These are phyloP conservation scores for Citrus reticulata DNA, from an alignment of 345 rosid genomes.

Conservation along the genomic window DNA sequence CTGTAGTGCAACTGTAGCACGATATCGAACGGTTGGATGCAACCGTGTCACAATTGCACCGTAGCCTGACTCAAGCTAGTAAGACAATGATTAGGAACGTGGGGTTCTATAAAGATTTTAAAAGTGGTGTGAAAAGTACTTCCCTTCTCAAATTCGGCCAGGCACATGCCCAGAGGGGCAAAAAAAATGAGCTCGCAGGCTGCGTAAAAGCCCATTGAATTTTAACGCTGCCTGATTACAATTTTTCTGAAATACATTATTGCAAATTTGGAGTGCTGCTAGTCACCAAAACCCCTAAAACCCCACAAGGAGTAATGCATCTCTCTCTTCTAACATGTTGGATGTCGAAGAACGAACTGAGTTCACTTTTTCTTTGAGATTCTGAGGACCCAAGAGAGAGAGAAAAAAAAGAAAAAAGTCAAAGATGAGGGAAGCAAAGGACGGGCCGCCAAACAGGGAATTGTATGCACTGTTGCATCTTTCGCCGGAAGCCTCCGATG, in stretches of 20 bases:
- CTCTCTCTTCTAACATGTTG: background rate
- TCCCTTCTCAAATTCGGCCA: background rate
- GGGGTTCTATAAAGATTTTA: too few species aligned
- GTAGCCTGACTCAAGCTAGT: too few species aligned
- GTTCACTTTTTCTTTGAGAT: background rate
- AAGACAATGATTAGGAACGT: too few species aligned
- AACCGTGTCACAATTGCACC: too few species aligned
- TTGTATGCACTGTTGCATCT: constrained; percentile 84
- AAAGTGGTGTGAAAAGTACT: too few species aligned
- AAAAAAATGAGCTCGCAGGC: too few species aligned
- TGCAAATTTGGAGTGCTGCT: too few species aligned
- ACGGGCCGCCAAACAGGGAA: constrained; percentile 57
- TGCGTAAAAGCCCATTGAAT: too few species aligned
- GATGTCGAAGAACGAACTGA: background rate
- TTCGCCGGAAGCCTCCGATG: constrained; percentile 89
- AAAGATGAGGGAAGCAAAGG: constrained; percentile 13
- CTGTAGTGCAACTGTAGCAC: fast-evolving
- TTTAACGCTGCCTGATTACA: too few species aligned
- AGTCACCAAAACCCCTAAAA: background rate
- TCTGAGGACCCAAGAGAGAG: background rate
- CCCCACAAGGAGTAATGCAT: background rate
- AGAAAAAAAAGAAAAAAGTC: background rate
- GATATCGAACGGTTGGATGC: too few species aligned
- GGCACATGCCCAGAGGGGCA: background rate
- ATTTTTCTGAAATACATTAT: too few species aligned